Conservation (phyloP, 2,329 filamentous ascomycete species). For the Metarhizium album region DNA sequence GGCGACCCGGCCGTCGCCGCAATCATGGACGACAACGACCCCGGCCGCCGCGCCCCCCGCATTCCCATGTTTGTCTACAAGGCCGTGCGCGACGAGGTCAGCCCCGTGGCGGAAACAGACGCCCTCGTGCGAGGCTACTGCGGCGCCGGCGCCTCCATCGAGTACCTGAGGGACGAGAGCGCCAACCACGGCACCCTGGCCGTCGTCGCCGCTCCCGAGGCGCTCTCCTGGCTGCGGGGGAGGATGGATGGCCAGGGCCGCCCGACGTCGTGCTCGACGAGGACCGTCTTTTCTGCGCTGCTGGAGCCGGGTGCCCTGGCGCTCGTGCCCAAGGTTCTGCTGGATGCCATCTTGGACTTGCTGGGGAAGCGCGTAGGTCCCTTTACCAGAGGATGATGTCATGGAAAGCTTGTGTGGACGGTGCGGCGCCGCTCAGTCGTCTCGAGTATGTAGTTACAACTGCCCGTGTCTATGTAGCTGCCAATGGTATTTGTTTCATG, state of each 20-base stretch:
- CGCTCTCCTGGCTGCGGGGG: background rate
- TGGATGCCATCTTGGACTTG: background rate
- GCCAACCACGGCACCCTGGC: background rate
- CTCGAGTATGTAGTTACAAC: background rate
- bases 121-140: background rate
- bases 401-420: background rate
- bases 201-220: background rate
- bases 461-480: background rate
- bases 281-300: background rate
- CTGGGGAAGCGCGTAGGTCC: background rate
- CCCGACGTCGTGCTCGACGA: background rate
- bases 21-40: background rate
- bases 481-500: background rate
- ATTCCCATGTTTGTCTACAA: slow-evolving; percentile 3
- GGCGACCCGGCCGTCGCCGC: background rate
- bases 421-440: background rate
- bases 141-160: background rate
- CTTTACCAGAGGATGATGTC: background rate
- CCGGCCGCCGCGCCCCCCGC: background rate
- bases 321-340: background rate
- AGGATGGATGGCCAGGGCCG: background rate
- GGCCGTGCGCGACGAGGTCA: background rate
- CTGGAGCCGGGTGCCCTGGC: background rate
- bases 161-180: background rate
- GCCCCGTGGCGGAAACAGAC: slow-evolving; percentile 1